Evolutionary conservation across 345 rosid genomes (phyloP), one percentile per base, ranked within the genome.

Genomic region (Abelmoschus esculentus): DNA sequence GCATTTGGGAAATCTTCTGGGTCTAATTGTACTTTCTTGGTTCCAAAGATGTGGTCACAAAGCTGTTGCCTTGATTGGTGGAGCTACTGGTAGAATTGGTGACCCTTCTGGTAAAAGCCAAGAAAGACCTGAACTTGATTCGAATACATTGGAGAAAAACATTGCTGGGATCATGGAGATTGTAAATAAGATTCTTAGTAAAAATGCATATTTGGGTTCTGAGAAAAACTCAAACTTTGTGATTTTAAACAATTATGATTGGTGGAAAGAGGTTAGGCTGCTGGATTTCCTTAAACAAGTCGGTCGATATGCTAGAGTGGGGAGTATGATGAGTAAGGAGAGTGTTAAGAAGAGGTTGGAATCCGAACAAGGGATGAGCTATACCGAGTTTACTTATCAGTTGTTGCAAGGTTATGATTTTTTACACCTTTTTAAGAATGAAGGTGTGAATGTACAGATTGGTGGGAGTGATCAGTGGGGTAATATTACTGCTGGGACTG

Each of bases 381-480:
- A 88, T 77, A 91, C 98, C 0, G 98, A 93, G 75, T 88, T 93
- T 73, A 91, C 85, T 34, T 93, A 91, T 73, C 98, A 91, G 91
- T 80, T 93, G 50, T 49, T 93, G 70, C 98, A 93, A 79, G 96
- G 93, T 13, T 89, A 87, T 70, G 97, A 93, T 73, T 89, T 91
- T 72, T 71, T 91, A 46, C 63, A 85, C 71, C 74, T 93, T 83
- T 86, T 89, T 73, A 70, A 83, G 78, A 85, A 86, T 59, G 76
- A 86, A 81, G 88, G 91, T 67, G 79, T 93, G 63, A 89, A 79
- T 83, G 96, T 89, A 72, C 96, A 93, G 71, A 91, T 88, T 71
- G 98, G 98, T 14, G 96, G 98, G 11, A 93, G 96, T 85, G 98
- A 91, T 73, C 96, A 91, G 36, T 93, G 98, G 97, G 97, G 98